Conservation (phyloP, 441 rosid species). For the Eutrema salsugineum region DNA sequence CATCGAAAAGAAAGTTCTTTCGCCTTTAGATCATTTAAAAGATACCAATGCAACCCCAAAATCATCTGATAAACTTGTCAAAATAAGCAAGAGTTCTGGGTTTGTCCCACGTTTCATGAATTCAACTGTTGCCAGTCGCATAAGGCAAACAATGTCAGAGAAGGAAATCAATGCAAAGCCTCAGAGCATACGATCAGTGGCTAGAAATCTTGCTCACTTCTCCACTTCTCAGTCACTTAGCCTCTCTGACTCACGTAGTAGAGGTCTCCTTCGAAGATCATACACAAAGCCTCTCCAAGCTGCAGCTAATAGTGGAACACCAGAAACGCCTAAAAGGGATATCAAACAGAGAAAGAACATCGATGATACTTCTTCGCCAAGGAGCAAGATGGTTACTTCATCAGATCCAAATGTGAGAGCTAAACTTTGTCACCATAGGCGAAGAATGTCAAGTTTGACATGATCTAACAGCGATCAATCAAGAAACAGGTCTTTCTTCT, state of each 20-base stretch:
- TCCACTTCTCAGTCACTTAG: slow-evolving; percentile 59
- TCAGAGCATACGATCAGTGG: slow-evolving; percentile 28
- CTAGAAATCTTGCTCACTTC: slow-evolving; percentile 46
- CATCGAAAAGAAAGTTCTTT: slow-evolving; percentile 13
- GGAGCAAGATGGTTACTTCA: slow-evolving; percentile 57
- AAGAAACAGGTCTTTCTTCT: slow-evolving; percentile 17
- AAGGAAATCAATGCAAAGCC: slow-evolving; percentile 43
- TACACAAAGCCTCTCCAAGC: slow-evolving; percentile 40
- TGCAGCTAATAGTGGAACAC: slow-evolving; percentile 28
- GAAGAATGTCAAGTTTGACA: slow-evolving; percentile 77
- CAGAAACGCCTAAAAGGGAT: slow-evolving; percentile 42
- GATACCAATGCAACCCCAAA: slow-evolving; percentile 35
- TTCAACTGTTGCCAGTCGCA: slow-evolving; percentile 81
- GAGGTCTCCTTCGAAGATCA: slow-evolving; percentile 41
- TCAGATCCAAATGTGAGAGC: slow-evolving; percentile 67
- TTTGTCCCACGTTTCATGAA: slow-evolving; percentile 75
- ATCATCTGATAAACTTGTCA: slow-evolving; percentile 29
- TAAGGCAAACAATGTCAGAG: slow-evolving; percentile 61
- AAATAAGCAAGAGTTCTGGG: slow-evolving; percentile 22
- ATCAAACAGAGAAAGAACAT: slow-evolving; percentile 22
- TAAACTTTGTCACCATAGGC: slow-evolving; percentile 49
- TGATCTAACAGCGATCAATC: slow-evolving; percentile 28
- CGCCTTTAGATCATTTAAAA: slow-evolving; percentile 26
- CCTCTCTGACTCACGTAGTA: slow-evolving; percentile 51
- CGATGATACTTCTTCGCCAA: slow-evolving; percentile 30